Percentiles rank a stretch among this genome's conserved stretches.
phyloP scores from a whole-genome alignment of 2,329 filamentous ascomycete species.

The Phialophora tarda region DNA sequence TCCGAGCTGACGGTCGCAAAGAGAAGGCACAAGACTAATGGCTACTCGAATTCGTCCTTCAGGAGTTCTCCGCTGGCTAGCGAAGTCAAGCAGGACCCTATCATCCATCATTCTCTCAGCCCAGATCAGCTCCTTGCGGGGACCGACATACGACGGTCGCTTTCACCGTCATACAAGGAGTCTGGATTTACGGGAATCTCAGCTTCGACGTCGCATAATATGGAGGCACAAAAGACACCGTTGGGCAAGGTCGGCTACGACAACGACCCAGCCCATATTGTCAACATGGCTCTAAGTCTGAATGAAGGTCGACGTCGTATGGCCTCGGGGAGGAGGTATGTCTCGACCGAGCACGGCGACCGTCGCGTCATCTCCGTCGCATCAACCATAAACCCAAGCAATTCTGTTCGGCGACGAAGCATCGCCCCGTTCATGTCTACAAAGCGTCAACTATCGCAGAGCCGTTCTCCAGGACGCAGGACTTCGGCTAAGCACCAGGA shows the following conservation, averaged over 20 bases:
- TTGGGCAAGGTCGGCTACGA: slow-evolving; percentile 55
- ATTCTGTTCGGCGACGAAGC: slow-evolving; percentile 25
- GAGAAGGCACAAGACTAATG: slow-evolving; percentile 47
- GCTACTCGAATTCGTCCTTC: slow-evolving; percentile 44
- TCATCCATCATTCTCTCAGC: slow-evolving; percentile 26
- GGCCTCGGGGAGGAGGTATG: slow-evolving; percentile 54
- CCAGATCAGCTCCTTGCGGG: slow-evolving; percentile 19
- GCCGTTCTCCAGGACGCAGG: slow-evolving; percentile 33
- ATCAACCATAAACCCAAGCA: slow-evolving; percentile 24
- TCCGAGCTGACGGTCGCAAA: slow-evolving; percentile 45
- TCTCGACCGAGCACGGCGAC: slow-evolving; percentile 44
- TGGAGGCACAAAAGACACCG: slow-evolving; percentile 16
- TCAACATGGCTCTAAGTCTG: slow-evolving; percentile 87
- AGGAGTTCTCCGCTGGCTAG: slow-evolving; percentile 43
- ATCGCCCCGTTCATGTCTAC: slow-evolving; percentile 34
- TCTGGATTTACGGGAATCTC: slow-evolving; percentile 18
- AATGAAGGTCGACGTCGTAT: slow-evolving; percentile 78
- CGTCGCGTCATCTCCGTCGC: slow-evolving; percentile 32
- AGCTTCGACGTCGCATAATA: slow-evolving; percentile 19
- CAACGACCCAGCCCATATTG: slow-evolving; percentile 84
- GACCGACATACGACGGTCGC: slow-evolving; percentile 26
- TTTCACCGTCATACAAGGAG: slow-evolving; percentile 25
- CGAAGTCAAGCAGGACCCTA: slow-evolving; percentile 38
- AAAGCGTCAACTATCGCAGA: slow-evolving; percentile 29
- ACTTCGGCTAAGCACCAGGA: slow-evolving; percentile 42